These are phyloP conservation scores for Fusarium albidum DNA, from an alignment of 2,329 filamentous ascomycete species.

Conservation along the genomic window DNA sequence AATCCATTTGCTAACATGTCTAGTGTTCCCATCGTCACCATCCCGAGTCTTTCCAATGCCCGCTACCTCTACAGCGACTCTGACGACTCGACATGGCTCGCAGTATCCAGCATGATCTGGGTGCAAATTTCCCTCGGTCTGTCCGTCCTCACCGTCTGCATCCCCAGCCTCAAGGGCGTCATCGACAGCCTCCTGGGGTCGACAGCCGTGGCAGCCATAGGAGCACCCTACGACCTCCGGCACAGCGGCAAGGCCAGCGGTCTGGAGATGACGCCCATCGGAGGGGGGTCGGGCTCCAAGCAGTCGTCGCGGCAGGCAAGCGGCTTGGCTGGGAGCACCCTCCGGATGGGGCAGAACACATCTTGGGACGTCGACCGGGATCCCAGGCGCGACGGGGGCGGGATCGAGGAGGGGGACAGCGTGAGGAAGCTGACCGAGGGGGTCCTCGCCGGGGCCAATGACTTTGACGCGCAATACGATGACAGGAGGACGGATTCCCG, in stretches of 20 bases:
- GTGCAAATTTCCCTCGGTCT: slow-evolving; percentile 32
- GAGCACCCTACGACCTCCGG: slow-evolving; percentile 33
- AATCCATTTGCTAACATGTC: background rate
- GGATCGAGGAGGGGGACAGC: slow-evolving; percentile 31
- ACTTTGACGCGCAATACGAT: slow-evolving; percentile 38
- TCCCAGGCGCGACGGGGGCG: slow-evolving; percentile 7
- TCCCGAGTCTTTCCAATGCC: slow-evolving; percentile 25
- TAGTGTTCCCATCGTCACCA: slow-evolving; percentile 31
- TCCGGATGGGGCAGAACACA: slow-evolving; percentile 6
- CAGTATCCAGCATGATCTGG: slow-evolving; percentile 30
- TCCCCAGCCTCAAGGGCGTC: slow-evolving; percentile 35
- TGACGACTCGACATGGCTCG: slow-evolving; percentile 26
- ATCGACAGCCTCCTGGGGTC: slow-evolving; percentile 35
- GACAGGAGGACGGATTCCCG: slow-evolving; percentile 27
- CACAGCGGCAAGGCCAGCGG: slow-evolving; percentile 29
- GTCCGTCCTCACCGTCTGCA: slow-evolving; percentile 34
- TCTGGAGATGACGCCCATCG: slow-evolving; percentile 25
- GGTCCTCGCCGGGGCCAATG: slow-evolving; percentile 27
- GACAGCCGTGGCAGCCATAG: slow-evolving; percentile 28
- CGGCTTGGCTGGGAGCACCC: background rate
- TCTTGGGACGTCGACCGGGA: slow-evolving; percentile 14
- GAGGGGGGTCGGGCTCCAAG: slow-evolving; percentile 13
- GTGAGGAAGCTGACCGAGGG: slow-evolving; percentile 36
- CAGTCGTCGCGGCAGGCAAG: slow-evolving; percentile 15
- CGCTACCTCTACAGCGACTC: slow-evolving; percentile 24